A percentile compares a stretch with the other conserved stretches of the same genome.
phyloP scores from a whole-genome alignment of 2,329 filamentous ascomycete species.

The Aspergillus sp. region DNA sequence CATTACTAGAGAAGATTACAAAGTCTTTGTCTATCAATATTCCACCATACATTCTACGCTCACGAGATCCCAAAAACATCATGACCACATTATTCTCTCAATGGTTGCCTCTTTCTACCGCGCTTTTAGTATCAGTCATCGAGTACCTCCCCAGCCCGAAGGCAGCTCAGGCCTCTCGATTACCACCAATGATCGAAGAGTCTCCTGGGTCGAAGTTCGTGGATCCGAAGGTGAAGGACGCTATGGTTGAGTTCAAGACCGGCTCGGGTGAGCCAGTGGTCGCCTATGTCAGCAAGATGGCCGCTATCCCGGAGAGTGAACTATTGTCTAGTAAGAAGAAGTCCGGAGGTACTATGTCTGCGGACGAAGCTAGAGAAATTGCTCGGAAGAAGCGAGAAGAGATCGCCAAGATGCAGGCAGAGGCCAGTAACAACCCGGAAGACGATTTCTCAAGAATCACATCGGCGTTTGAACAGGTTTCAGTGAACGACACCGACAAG shows the following conservation, averaged over 20 bases:
- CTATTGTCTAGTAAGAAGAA: conserved; percentile 80
- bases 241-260: conserved; percentile 80
- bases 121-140: conserved; percentile 88
- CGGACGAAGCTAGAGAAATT: conserved; percentile 87
- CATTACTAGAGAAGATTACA: conserved; percentile 88
- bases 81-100: conserved; percentile 84
- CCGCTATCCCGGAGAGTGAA: conserved; percentile 90
- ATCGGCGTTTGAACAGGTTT: conserved; percentile 64
- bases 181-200: conserved; percentile 77
- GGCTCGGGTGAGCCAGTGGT: conserved; percentile 76
- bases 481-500: conserved; percentile 58
- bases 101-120: conserved; percentile 92
- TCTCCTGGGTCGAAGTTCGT: conserved; percentile 79
- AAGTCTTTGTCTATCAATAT: conserved; percentile 86
- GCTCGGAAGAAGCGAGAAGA: conserved; percentile 88
- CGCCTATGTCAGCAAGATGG: conserved; percentile 98
- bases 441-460: conserved; percentile 62
- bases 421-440: conserved; percentile 46
- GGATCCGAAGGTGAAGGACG: conserved; percentile 70
- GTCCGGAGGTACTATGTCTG: conserved; percentile 71
- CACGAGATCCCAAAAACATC: conserved; percentile 80
- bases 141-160: conserved; percentile 88
- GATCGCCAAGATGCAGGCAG: conserved; percentile 76
- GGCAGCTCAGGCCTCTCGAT: conserved; percentile 75
- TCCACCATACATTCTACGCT: conserved; percentile 80